Base-by-base conservation (phyloP, 148 eudicot genomes). In the Amaranthus palmeri region DNA sequence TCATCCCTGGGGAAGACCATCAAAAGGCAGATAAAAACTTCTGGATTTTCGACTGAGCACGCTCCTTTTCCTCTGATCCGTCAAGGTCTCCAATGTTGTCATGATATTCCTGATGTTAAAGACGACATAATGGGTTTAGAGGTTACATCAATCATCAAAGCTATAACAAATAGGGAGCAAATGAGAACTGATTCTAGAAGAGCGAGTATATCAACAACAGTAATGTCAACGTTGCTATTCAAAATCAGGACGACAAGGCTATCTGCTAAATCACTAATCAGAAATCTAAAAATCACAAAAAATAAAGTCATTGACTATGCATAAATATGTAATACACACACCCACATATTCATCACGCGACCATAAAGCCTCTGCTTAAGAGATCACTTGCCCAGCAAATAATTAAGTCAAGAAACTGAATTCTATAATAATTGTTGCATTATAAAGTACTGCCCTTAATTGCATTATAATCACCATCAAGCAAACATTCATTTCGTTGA, bases 11-110 rank as follows among this genome's bases (percentile, higher is more conserved):
- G 5, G 40, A 17, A 13, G 44, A 72, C 72, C 41, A 18, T 81
- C 81, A 81, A 53, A 93, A 83, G 40, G 96, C 88, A 53, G 90
- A 77, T 63, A 91, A 84, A 79, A 93, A 93, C 72, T 79, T 91
- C 70, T 76, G 83, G 49, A 95, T 83, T 85, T 83, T 95, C 6
- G 90, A 80, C 72, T 95, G 99, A 15, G 87, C 92, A 77, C 89
- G 84, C 76, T 95, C 99, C 82, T 90, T 95, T 76, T 95, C 99
- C 76, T 95, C 99, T 49, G 99, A 92, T n/a, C 99, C 99, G 44
- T 95, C 99, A 50, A 95, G 81, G 74, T 95, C 99, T 46, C 99
- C 99, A 64, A 95, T 90, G 78, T 95, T 85, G 80, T 90, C 96
- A 63, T 95, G 96, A 80, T 89, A 92, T 76, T 91, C 98, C 98